Base-by-base conservation (phyloP, 176 grass and related monocot genomes). In the Cocos nucifera region DNA sequence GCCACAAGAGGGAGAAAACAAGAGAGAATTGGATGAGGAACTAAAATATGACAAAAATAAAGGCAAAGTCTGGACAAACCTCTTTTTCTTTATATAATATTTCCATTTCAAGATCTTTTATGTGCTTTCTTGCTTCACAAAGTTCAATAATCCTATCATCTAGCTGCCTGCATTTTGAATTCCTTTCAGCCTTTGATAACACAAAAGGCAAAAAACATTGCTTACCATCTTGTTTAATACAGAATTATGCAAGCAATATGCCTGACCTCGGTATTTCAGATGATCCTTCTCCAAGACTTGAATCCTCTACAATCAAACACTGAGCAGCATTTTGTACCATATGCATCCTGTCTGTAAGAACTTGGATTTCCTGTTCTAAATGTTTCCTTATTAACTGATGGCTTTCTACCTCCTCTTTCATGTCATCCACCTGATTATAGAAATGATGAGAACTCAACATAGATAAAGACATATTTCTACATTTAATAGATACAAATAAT, bases 381-480 rank as follows among this genome's bases (percentile, higher is more conserved):
- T 64, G 58, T 69, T 82, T 87, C 25, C 80, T 64, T 59, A 61
- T 65, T 19, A 50, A 50, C 71, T 95, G 85, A 68, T 82, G 70
- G 65, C 61, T 95, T 69, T 71, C 80, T 69, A 88, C 84, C 81
- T 89, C 85, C 71, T 85, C 85, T 82, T 85, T 95, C 57, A 95
- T 81, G 71, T 89, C 83, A 59, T 63, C 62, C 54, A 85, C 77
- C 89, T 93, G 68, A 56, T 16, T 27, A 17, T 24, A 12, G 19
- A 4, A n/a, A 65, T 17, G 22, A 50, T n/a, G 20, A 51, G 20
- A 44, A 44, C 35, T 44, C 1, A 44, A 44, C 35, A 44, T 44
- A 44, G 35, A 14, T 44, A 44, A 2, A 12, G 8, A 14, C 4
- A 4, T 44, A 44, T 44, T 44, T 44, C 35, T 44, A 44, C 35